phyloP scores from a whole-genome alignment of 257 asterid genomes.

The Fraxinus pennsylvanica region DNA sequence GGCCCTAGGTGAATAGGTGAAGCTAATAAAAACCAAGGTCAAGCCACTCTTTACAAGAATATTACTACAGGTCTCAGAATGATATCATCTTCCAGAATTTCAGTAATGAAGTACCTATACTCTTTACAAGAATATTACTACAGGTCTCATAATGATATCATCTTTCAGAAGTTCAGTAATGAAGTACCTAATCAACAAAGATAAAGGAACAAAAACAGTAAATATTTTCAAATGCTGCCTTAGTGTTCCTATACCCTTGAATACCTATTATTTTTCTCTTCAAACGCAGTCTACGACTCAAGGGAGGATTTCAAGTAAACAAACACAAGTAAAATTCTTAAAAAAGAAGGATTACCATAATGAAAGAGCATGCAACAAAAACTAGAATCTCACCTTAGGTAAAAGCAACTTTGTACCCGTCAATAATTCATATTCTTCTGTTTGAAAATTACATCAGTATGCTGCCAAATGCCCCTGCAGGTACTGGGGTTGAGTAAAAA shows the following conservation, averaged over 20 bases:
- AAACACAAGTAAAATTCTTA: not conserved
- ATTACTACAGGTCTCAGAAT: not conserved
- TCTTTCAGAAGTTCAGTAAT: not conserved
- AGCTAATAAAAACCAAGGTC: not conserved
- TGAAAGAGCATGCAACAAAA: not conserved
- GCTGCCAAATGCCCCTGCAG: slow-evolving; percentile 29
- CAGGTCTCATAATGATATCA: not conserved
- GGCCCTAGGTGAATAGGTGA: too few relatives aligned
- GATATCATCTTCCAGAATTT: not conserved
- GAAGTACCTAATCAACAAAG: not conserved
- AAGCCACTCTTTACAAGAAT: not conserved
- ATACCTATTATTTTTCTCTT: not conserved
- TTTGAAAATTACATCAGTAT: slow-evolving; percentile 22
- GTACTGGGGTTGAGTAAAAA: not conserved
- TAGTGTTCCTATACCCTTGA: not conserved
- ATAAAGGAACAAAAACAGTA: not conserved
- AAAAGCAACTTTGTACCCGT: slow-evolving; percentile 21
- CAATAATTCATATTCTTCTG: slow-evolving; percentile 11
- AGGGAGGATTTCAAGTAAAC: not conserved
- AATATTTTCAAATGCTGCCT: not conserved
- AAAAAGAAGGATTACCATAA: not conserved
- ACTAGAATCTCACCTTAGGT: slow-evolving; percentile 24
- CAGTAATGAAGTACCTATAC: not conserved
- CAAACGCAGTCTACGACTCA: slow-evolving; percentile 1
- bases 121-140: not conserved